Conservation (phyloP, 169 alveolate species). For the Fabrea salina region DNA sequence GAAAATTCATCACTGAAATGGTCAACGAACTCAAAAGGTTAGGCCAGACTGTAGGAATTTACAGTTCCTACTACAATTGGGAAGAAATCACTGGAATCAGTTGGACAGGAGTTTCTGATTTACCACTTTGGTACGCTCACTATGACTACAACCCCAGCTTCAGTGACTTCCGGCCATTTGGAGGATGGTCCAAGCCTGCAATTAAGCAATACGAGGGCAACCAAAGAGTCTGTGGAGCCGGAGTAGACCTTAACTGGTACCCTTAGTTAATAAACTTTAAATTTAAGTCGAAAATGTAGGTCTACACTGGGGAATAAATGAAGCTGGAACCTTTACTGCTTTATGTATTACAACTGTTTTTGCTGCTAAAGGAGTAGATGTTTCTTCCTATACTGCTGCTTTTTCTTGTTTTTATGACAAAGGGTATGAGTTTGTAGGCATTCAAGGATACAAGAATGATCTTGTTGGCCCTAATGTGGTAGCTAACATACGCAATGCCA, state of each 20-base stretch:
- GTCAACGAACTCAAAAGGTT: constrained; percentile 34
- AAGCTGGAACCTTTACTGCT: background rate
- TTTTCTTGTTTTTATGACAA: constrained; percentile 43
- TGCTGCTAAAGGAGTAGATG: constrained; percentile 44
- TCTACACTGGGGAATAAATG: background rate
- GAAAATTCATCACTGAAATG: constrained; percentile 37
- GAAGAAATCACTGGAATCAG: constrained; percentile 55
- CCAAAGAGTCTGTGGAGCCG: constrained; percentile 51
- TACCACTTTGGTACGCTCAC: constrained; percentile 71
- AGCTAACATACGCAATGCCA: constrained; percentile 40
- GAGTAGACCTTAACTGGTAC: constrained; percentile 45
- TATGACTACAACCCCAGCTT: constrained; percentile 53
- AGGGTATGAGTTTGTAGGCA: constrained; percentile 53
- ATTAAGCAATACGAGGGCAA: constrained; percentile 61
- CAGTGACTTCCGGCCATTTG: constrained; percentile 50
- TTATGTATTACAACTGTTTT: background rate
- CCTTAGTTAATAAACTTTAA: background rate
- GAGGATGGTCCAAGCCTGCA: constrained; percentile 58
- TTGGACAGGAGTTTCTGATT: constrained; percentile 35
- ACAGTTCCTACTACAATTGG: constrained; percentile 55
- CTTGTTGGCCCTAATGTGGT: constrained; percentile 49
- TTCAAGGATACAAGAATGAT: constrained; percentile 65
- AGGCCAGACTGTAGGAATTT: constrained; percentile 59
- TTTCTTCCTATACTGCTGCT: constrained; percentile 37
- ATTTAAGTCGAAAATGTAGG: background rate